A percentile compares a stretch with the other conserved stretches of the same genome.
Evolutionary conservation across 768 basidiomycete genomes (phyloP).

Genomic region (Phanerochaete carnosa): DNA sequence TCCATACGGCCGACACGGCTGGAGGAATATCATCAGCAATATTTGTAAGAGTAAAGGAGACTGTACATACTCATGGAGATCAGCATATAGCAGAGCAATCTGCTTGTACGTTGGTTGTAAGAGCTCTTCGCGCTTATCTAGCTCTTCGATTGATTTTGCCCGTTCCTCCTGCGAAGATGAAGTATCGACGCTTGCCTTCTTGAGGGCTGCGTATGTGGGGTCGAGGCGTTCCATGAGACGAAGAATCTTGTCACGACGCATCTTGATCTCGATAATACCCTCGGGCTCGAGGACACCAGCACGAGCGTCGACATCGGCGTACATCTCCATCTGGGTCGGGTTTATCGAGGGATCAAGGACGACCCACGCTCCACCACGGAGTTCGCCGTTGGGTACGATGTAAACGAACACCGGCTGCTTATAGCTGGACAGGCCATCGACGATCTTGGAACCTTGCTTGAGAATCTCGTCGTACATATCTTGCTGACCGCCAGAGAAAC

Average conservation of each 20-base stretch:
- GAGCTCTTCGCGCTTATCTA: constrained; percentile 74
- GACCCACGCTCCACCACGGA: constrained; percentile 99
- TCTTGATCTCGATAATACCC: constrained; percentile 96
- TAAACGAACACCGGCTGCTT: constrained; percentile 98
- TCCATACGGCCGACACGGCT: constrained; percentile 96
- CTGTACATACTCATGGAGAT: constrained; percentile 85
- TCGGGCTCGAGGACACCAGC: constrained; percentile 97
- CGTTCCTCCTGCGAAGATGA: constrained; percentile 74
- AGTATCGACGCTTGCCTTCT: constrained; percentile 74
- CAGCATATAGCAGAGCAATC: constrained; percentile 90
- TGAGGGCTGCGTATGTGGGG: constrained; percentile 72
- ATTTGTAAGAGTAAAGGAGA: not conserved
- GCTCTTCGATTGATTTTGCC: constrained; percentile 59
- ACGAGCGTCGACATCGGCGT: constrained; percentile 91
- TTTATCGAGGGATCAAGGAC: constrained; percentile 99
- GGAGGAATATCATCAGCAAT: constrained; percentile 12
- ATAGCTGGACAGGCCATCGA: constrained; percentile 95
- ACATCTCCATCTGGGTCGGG: constrained; percentile 98
- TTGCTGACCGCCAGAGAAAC: constrained; percentile 99
- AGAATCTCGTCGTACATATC: constrained; percentile 98
- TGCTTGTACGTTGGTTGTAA: constrained; percentile 92
- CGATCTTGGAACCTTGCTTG: constrained; percentile 97
- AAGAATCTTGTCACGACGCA: constrained; percentile 92
- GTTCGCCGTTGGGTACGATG: constrained; percentile 96
- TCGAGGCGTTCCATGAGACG: constrained; percentile 93